phyloP scores from a whole-genome alignment of 2,329 filamentous ascomycete genomes.

The Beauveria caledonica region DNA sequence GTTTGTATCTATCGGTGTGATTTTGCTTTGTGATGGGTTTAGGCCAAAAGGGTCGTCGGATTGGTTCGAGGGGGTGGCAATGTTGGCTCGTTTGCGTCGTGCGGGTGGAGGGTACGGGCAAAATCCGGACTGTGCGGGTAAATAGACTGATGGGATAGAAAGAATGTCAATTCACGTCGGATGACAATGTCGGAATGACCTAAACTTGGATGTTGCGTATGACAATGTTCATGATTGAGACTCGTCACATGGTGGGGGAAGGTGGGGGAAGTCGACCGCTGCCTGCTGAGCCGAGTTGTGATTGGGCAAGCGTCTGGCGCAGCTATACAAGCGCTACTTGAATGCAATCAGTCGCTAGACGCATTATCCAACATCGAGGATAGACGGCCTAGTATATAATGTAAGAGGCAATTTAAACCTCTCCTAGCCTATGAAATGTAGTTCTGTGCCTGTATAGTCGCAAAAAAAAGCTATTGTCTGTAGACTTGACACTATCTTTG shows the following conservation, averaged over 20 bases:
- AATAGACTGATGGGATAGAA: background rate
- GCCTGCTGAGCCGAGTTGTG: too few species aligned
- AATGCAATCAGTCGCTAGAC: too few species aligned
- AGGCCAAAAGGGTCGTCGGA: background rate
- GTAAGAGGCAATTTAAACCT: too few species aligned
- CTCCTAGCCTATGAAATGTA: too few species aligned
- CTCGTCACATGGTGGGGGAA: conserved; percentile 8
- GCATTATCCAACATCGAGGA: too few species aligned
- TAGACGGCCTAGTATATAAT: too few species aligned
- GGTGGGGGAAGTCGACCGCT: background rate
- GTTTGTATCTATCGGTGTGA: background rate
- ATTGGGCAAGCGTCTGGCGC: too few species aligned
- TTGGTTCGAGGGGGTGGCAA: background rate
- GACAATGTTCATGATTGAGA: background rate
- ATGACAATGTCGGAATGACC: conserved; percentile 7
- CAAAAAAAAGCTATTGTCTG: too few species aligned
- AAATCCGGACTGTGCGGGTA: background rate
- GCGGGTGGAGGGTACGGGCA: background rate
- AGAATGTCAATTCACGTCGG: background rate
- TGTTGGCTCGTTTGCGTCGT: background rate
- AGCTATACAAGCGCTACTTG: too few species aligned
- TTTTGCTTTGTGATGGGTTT: background rate
- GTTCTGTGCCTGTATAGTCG: too few species aligned
- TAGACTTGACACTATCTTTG: too few species aligned
- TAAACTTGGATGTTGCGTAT: background rate